Evolutionary conservation across 345 rosid species (phyloP).

Genomic region (Lepidium didymum): DNA sequence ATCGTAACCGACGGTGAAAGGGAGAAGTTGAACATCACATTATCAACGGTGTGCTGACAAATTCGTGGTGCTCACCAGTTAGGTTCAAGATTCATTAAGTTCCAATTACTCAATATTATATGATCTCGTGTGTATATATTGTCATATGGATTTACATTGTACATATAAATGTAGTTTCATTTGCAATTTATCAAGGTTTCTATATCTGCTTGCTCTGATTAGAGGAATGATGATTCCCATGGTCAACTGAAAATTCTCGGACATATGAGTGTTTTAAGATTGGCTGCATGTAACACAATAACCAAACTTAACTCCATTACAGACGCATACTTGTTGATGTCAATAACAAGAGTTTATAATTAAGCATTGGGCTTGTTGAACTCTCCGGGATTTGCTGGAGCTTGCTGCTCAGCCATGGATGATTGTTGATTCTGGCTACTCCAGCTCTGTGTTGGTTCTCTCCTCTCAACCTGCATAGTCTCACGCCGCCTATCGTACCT

Average conservation of each 20-base stretch:
- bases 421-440: constrained; percentile 18
- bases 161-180: not conserved
- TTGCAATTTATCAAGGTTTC: not conserved
- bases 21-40: constrained; percentile 51
- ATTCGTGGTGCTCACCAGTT: not conserved
- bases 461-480: constrained; percentile 66
- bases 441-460: constrained; percentile 39
- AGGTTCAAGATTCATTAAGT: not conserved
- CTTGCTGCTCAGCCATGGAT: constrained; percentile 26
- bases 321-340: constrained; percentile 4
- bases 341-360: not conserved
- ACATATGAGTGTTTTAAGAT: not conserved
- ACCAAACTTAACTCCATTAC: not conserved
- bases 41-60: constrained; percentile 45
- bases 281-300: not conserved
- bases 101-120: not conserved
- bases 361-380: not conserved
- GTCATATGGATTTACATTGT: not conserved
- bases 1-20: constrained; percentile 43
- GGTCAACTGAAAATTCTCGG: not conserved
- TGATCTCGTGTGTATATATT: not conserved
- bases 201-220: not conserved
- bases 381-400: constrained; percentile 12
- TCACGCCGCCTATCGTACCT: constrained; percentile 71
- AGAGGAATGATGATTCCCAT: not conserved